A percentile compares a stretch with the other conserved stretches of the same genome.
Evolutionary conservation across 1,284 basidiomycete genomes (phyloP).

Genomic region (Sphagnurus paluster): DNA sequence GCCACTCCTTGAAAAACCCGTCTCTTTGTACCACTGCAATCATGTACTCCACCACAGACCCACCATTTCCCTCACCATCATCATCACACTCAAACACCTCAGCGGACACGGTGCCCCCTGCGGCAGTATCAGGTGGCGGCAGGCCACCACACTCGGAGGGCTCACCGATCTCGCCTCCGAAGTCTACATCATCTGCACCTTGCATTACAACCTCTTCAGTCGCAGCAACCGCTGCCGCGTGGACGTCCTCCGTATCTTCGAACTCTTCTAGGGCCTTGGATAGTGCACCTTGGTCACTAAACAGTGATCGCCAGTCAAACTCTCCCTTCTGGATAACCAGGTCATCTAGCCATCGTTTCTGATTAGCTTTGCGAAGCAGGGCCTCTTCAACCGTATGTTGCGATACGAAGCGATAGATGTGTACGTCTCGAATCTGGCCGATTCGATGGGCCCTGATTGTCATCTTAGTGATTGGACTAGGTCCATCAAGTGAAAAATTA

Average conservation of each 20-base stretch:
- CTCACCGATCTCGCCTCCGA: slow-evolving; percentile 50
- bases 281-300: slow-evolving; percentile 53
- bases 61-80: slow-evolving; percentile 45
- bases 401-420: slow-evolving; percentile 96
- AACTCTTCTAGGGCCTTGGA: slow-evolving; percentile 72
- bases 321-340: slow-evolving; percentile 94
- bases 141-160: no score
- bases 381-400: slow-evolving; percentile 95
- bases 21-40: slow-evolving; percentile 73
- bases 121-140: no score
- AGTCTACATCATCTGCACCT: slow-evolving; percentile 79
- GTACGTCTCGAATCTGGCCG: slow-evolving; percentile 95
- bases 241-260: slow-evolving; percentile 86
- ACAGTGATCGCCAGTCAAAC: slow-evolving; percentile 92
- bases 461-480: slow-evolving; percentile 1
- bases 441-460: slow-evolving; percentile 81
- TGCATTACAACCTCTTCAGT: slow-evolving; percentile 70
- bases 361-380: slow-evolving; percentile 94
- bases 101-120: no score
- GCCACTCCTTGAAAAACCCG: slow-evolving; percentile 79
- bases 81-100: slow-evolving; percentile 36
- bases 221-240: slow-evolving; percentile 78
- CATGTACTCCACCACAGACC: slow-evolving; percentile 88
- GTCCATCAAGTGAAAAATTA: background rate
- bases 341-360: slow-evolving; percentile 90